A percentile compares a stretch with the other conserved stretches of the same genome.
phyloP scores from a whole-genome alignment of 2,329 filamentous ascomycete genomes.

The Ophiostoma sp. region DNA sequence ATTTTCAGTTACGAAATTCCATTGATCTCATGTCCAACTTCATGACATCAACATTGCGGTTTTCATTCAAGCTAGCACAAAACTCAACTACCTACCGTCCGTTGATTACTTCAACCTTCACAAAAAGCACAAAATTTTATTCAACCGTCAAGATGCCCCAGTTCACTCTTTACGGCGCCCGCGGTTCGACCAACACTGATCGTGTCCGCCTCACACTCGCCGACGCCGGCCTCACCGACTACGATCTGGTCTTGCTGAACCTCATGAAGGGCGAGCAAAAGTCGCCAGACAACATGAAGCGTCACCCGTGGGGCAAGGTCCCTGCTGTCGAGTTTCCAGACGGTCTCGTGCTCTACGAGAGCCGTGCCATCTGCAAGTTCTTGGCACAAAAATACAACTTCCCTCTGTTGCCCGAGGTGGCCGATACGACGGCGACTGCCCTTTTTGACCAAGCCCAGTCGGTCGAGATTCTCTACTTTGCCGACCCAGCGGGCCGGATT shows the following conservation, averaged over 20 bases:
- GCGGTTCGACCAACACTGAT: slow-evolving; percentile 45
- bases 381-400: slow-evolving; percentile 48
- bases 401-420: slow-evolving; percentile 43
- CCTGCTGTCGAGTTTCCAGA: slow-evolving; percentile 42
- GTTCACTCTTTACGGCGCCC: slow-evolving; percentile 45
- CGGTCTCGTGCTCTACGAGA: slow-evolving; percentile 49
- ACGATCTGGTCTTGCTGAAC: slow-evolving; percentile 42
- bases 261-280: slow-evolving; percentile 46
- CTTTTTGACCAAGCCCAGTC: slow-evolving; percentile 47
- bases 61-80: not conserved
- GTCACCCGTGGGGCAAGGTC: slow-evolving; percentile 47
- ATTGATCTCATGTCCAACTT: not conserved
- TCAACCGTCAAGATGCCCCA: slow-evolving; percentile 42
- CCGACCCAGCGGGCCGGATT: slow-evolving; percentile 46
- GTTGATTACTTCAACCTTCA: not conserved
- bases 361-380: slow-evolving; percentile 50
- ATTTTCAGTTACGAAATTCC: too few species aligned
- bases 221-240: slow-evolving; percentile 47
- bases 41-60: not conserved
- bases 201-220: slow-evolving; percentile 46
- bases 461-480: slow-evolving; percentile 46
- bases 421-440: slow-evolving; percentile 44
- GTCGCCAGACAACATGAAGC: slow-evolving; percentile 41
- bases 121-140: slow-evolving; percentile 26
- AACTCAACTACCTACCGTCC: too few species aligned